These are phyloP conservation scores for Achaetomium macrosporum DNA, from an alignment of 2,329 filamentous ascomycete species.

Conservation along the genomic window DNA sequence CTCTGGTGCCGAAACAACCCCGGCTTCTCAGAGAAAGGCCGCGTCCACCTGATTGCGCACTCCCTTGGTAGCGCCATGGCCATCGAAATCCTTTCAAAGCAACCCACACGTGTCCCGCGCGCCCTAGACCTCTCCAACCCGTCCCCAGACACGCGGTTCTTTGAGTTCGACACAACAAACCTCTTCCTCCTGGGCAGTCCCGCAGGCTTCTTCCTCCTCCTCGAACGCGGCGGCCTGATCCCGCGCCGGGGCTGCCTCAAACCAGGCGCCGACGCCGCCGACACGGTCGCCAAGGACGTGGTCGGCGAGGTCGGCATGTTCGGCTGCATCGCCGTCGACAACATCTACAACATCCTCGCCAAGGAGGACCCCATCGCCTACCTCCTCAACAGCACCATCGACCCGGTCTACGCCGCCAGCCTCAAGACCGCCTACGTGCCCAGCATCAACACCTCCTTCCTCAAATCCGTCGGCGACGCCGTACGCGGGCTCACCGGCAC, in stretches of 20 bases:
- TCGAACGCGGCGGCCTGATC: conserved; percentile 66
- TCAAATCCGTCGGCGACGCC: conserved; percentile 57
- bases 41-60: conserved; percentile 88
- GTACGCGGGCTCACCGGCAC: conserved; percentile 52
- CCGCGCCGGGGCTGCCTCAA: conserved; percentile 74
- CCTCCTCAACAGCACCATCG: conserved; percentile 83
- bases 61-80: conserved; percentile 94
- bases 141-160: conserved; percentile 50
- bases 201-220: conserved; percentile 83
- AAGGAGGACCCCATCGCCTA: conserved; percentile 76
- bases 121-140: conserved; percentile 36
- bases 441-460: conserved; percentile 59
- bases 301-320: conserved; percentile 76
- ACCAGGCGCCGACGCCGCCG: conserved; percentile 62
- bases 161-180: conserved; percentile 89
- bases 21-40: conserved; percentile 71
- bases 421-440: conserved; percentile 77
- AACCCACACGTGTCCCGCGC: conserved; percentile 65
- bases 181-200: conserved; percentile 88
- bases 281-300: conserved; percentile 52
- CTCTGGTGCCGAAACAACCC: conserved; percentile 94
- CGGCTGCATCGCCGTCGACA: conserved; percentile 89
- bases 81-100: conserved; percentile 80
- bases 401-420: conserved; percentile 68
- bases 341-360: conserved; percentile 87